Percentiles rank a stretch among this genome's conserved stretches.
Evolutionary conservation across 257 asterid genomes (phyloP).

Genomic region (Forsythia viridissima): DNA sequence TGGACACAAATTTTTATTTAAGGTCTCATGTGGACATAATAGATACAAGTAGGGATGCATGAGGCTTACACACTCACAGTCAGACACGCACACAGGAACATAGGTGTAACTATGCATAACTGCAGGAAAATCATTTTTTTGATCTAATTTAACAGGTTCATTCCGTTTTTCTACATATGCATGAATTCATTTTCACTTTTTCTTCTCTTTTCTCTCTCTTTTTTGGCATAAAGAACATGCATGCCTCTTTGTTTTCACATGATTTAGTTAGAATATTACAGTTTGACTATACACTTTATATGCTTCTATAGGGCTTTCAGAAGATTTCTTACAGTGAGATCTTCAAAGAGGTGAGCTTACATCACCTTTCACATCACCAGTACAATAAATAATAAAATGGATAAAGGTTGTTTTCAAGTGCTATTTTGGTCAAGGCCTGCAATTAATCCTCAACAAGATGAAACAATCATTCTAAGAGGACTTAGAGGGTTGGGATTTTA

Average conservation of each 20-base stretch:
- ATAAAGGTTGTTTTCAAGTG: not conserved
- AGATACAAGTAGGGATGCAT: not conserved
- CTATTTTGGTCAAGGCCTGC: not conserved
- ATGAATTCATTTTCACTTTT: not conserved
- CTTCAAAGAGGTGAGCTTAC: slow-evolving; percentile 72
- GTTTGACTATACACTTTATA: slow-evolving; percentile 11
- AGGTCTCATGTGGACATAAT: not conserved
- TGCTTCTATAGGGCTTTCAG: slow-evolving; percentile 62
- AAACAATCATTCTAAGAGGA: not conserved
- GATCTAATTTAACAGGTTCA: not conserved
- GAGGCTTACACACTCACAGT: not conserved
- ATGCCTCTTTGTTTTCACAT: not conserved
- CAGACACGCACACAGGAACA: not conserved
- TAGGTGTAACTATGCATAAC: not conserved
- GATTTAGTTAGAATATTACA: not conserved
- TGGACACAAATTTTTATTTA: not conserved
- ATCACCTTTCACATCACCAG: slow-evolving; percentile 1
- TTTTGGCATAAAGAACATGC: not conserved
- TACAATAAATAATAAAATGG: not conserved
- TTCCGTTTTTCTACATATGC: not conserved
- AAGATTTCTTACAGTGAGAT: slow-evolving; percentile 68
- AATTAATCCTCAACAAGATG: slow-evolving; percentile 4
- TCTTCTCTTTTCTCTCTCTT: not conserved
- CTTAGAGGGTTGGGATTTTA: not conserved
- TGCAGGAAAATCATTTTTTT: not conserved